These are phyloP conservation scores for Litchi chinensis DNA, from an alignment of 345 rosid species.

Conservation along the genomic window DNA sequence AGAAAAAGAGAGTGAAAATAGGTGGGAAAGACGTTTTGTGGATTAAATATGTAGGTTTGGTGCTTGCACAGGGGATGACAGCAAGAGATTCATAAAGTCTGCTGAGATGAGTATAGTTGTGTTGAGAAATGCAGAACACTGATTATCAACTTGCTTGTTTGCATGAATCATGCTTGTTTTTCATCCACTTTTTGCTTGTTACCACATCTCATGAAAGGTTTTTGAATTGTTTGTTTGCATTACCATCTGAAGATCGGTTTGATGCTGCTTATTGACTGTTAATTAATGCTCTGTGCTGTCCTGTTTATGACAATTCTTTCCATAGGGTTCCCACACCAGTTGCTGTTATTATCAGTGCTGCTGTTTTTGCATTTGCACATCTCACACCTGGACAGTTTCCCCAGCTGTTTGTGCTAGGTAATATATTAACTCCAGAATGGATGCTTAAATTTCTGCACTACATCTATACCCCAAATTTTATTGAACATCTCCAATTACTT, in stretches of 20 bases:
- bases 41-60: background rate
- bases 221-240: background rate
- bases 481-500: background rate
- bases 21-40: background rate
- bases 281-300: background rate
- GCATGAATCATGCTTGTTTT: background rate
- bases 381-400: slow-evolving; percentile 93
- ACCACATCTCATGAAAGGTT: background rate
- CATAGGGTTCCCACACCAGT: slow-evolving; percentile 89
- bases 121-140: background rate
- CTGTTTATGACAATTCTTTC: slow-evolving; percentile 3
- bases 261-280: slow-evolving; percentile 3
- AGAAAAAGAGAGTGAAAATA: background rate
- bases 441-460: background rate
- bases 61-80: background rate
- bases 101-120: background rate
- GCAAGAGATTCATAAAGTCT: background rate
- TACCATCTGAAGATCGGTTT: background rate
- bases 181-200: background rate
- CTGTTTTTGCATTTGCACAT: slow-evolving; percentile 91
- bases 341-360: slow-evolving; percentile 78
- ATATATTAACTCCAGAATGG: slow-evolving; percentile 7
- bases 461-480: slow-evolving; percentile 4
- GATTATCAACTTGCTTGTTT: slow-evolving; percentile 1
- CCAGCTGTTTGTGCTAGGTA: slow-evolving; percentile 82